These are phyloP conservation scores for Fusarium oligoseptatum DNA, from an alignment of 2,329 filamentous ascomycete species.

Conservation along the genomic window DNA sequence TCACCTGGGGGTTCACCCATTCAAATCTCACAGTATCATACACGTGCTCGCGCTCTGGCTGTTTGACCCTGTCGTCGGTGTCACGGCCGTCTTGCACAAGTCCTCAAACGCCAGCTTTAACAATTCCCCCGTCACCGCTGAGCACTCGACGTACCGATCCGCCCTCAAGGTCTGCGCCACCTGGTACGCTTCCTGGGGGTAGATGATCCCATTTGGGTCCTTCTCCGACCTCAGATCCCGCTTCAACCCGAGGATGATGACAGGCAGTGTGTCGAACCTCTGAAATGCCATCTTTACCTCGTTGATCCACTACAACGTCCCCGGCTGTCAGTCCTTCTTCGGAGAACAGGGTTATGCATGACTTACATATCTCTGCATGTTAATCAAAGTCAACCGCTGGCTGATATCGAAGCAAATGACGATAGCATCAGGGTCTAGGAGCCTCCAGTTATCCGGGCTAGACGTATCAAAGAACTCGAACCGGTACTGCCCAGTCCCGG, in stretches of 20 bases:
- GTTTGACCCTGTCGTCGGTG: conserved; percentile 59
- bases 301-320: conserved; percentile 66
- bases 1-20: not conserved
- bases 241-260: conserved; percentile 72
- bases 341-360: not conserved
- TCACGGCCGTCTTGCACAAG: conserved; percentile 68
- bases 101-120: conserved; percentile 71
- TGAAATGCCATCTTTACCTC: conserved; percentile 64
- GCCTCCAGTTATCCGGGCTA: conserved; percentile 69
- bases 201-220: conserved; percentile 71
- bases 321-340: not conserved
- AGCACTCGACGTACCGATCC: conserved; percentile 75
- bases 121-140: conserved; percentile 71
- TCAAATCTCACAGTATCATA: conserved; percentile 58
- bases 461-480: conserved; percentile 73
- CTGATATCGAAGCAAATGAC: conserved; percentile 74
- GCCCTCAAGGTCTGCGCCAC: conserved; percentile 69
- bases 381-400: conserved; percentile 68
- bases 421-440: conserved; percentile 69
- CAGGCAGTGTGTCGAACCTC: conserved; percentile 62
- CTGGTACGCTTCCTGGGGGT: conserved; percentile 71
- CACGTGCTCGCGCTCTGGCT: conserved; percentile 70
- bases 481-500: conserved; percentile 57
- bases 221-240: conserved; percentile 69
- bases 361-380: conserved; percentile 69